Conservation (phyloP, 2,329 filamentous ascomycete genomes). For the Fusarium sp. region DNA sequence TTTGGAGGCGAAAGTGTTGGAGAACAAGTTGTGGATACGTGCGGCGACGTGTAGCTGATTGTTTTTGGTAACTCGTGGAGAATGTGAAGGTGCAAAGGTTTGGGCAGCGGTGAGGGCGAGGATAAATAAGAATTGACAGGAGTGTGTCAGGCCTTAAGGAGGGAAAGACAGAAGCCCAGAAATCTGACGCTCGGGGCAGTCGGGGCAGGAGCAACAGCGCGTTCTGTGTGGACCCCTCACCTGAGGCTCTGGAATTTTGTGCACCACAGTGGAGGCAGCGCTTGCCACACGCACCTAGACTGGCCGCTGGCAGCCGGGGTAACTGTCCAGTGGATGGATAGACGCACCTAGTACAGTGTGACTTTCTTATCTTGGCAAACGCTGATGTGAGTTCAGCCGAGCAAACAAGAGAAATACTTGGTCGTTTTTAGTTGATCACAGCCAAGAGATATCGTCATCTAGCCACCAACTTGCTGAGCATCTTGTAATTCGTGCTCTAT, state of each 20-base stretch:
- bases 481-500: background rate
- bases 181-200: conserved; percentile 35
- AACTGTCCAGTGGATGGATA: background rate
- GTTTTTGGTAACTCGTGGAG: conserved; percentile 2
- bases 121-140: conserved; percentile 8
- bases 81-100: conserved; percentile 29
- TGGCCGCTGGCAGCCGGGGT: conserved; percentile 13
- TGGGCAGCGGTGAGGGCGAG: conserved; percentile 34
- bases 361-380: conserved; percentile 22
- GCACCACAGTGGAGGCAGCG: conserved; percentile 28
- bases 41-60: conserved; percentile 15
- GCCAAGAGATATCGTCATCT: conserved; percentile 16
- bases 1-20: conserved; percentile 4
- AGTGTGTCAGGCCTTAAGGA: conserved; percentile 7
- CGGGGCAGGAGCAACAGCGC: conserved; percentile 30
- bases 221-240: conserved; percentile 36
- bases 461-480: conserved; percentile 1
- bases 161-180: conserved; percentile 20
- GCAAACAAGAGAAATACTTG: background rate
- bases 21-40: background rate
- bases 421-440: background rate
- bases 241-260: conserved; percentile 39
- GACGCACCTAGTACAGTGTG: conserved; percentile 21
- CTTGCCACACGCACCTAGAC: conserved; percentile 21
- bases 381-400: conserved; percentile 13